Evolutionary conservation across 495 filamentous ascomycete genomes (phyloP).

Genomic region (Bacidia rubella): DNA sequence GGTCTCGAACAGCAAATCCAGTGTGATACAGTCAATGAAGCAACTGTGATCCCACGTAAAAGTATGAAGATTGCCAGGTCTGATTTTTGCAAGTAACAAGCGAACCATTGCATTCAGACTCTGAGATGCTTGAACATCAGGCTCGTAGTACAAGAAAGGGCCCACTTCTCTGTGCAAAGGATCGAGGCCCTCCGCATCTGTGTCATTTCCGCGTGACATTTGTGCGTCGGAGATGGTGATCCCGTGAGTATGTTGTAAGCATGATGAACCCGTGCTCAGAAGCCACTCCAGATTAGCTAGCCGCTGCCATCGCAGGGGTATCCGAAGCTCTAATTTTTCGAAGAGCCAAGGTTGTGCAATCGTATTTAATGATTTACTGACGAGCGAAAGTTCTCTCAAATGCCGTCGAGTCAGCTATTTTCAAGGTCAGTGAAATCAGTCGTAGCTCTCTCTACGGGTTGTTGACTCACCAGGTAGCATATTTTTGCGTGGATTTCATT

Average conservation of each 20-base stretch:
- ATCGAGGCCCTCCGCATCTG: background rate
- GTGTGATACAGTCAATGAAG: background rate
- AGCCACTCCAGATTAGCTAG: background rate
- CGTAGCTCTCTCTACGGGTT: no score
- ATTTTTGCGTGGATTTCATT: no score
- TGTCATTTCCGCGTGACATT: background rate
- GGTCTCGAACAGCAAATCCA: background rate
- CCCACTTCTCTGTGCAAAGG: background rate
- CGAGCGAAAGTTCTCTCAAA: no score
- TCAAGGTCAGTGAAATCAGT: no score
- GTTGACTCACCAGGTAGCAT: no score
- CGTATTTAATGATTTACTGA: no score
- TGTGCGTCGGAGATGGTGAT: background rate
- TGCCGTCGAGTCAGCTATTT: no score
- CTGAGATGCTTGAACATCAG: background rate
- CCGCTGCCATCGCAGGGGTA: background rate
- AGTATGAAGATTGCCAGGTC: background rate
- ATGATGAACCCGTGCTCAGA: background rate
- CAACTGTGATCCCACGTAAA: background rate
- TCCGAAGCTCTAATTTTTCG: background rate
- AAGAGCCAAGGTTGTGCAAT: background rate
- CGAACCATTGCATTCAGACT: background rate
- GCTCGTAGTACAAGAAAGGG: background rate
- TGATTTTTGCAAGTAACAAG: background rate
- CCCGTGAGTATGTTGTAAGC: background rate